Percentiles rank a stretch among this genome's conserved stretches.
Evolutionary conservation across 2,329 filamentous ascomycete species (phyloP).

Genomic region (Madurella mycetomatis): DNA sequence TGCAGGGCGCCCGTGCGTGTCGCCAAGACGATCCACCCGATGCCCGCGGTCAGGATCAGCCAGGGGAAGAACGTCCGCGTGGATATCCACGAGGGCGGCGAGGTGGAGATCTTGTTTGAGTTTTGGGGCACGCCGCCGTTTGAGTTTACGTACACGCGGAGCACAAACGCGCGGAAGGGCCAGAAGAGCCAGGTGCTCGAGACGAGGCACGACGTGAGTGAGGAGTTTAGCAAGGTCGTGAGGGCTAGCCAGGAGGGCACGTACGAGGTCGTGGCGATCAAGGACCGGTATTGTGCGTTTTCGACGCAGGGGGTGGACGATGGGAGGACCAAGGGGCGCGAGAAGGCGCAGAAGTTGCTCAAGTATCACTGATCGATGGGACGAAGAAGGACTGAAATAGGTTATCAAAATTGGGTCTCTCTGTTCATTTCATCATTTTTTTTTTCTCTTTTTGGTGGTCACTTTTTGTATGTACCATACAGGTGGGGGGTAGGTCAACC

Average conservation of each 20-base stretch:
- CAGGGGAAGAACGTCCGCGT: conserved; percentile 75
- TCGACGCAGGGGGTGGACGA: conserved; percentile 53
- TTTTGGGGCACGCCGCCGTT: conserved; percentile 96
- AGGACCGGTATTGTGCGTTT: conserved; percentile 88
- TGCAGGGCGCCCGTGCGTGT: conserved; percentile 78
- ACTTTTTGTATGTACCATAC: not conserved
- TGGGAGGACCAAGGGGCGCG: conserved; percentile 5
- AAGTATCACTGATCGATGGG: conserved; percentile 12
- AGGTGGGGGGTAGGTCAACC: conserved; percentile 6
- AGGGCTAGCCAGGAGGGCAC: conserved; percentile 89
- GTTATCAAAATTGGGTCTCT: not conserved
- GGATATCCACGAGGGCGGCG: conserved; percentile 94
- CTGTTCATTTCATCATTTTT: too few relatives aligned
- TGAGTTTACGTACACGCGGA: conserved; percentile 94
- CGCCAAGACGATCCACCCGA: conserved; percentile 79
- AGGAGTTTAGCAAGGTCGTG: conserved; percentile 76
- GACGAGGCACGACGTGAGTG: conserved; percentile 80
- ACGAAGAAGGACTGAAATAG: not conserved
- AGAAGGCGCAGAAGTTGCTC: conserved; percentile 21
- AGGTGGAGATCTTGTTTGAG: conserved; percentile 89
- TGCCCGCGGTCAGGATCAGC: conserved; percentile 87
- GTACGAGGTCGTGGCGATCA: conserved; percentile 95
- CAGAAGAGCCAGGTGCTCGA: conserved; percentile 79
- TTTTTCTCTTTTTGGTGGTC: not conserved
- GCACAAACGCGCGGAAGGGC: conserved; percentile 73